A percentile compares a stretch with the other conserved stretches of the same genome.
Evolutionary conservation across 2,329 filamentous ascomycete genomes (phyloP).

Genomic region (Apiospora kogelbergensis): DNA sequence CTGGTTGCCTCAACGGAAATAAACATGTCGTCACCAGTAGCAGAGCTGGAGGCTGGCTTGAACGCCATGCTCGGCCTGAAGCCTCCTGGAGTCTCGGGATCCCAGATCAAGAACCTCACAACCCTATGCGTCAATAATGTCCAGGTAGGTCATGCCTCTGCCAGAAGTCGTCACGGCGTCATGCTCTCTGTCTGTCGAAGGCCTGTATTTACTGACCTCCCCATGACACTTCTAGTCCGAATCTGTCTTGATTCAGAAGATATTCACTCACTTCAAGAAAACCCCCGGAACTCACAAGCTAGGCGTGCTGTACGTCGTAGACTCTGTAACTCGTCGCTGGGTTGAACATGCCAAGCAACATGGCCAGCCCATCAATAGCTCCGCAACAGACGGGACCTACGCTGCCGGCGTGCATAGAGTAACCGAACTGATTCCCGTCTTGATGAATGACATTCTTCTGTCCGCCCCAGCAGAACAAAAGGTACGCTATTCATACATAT

Average conservation of each 20-base stretch:
- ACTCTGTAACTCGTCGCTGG: constrained; percentile 99
- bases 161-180: neutral
- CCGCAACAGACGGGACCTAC: constrained; percentile 87
- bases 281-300: constrained; percentile 93
- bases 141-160: constrained; percentile 63
- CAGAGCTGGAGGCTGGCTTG: constrained; percentile 86
- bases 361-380: constrained; percentile 77
- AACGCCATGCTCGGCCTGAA: constrained; percentile 91
- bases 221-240: constrained; percentile 66
- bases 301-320: constrained; percentile 99
- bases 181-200: constrained; percentile 29
- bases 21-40: constrained; percentile 64
- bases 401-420: constrained; percentile 95
- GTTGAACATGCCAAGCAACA: constrained; percentile 89
- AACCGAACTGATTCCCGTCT: constrained; percentile 86
- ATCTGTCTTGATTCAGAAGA: constrained; percentile 90
- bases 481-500: constrained; percentile 66
- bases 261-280: constrained; percentile 97
- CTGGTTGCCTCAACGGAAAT: constrained; percentile 3
- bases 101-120: constrained; percentile 86
- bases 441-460: constrained; percentile 95
- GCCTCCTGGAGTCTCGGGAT: constrained; percentile 89
- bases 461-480: constrained; percentile 92
- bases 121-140: constrained; percentile 85
- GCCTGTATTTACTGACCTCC: constrained; percentile 19